A percentile compares a stretch with the other conserved stretches of the same genome.
These are phyloP conservation scores for Erythrobasidium hasegawianum DNA, from an alignment of 1,284 basidiomycete species.

Conservation along the genomic window DNA sequence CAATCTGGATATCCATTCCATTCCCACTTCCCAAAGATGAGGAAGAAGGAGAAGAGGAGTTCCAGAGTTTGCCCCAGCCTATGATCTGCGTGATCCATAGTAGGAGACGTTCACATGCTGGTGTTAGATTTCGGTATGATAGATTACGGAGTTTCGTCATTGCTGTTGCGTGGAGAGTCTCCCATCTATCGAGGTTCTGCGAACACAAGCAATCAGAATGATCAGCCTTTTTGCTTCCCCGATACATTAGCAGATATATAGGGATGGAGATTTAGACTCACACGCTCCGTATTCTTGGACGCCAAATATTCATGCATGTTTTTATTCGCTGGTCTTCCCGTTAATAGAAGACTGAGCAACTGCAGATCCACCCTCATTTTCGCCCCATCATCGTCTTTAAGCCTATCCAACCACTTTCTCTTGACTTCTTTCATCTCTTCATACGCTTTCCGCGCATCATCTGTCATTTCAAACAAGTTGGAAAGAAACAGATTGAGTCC, in stretches of 20 bases:
- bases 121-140: conserved; percentile 20
- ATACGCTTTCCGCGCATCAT: conserved; percentile 24
- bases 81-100: conserved; percentile 29
- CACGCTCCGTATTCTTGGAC: conserved; percentile 27
- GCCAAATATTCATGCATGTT: conserved; percentile 28
- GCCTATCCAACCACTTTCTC: conserved; percentile 18
- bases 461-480: conserved; percentile 14
- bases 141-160: conserved; percentile 8
- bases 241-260: neutral
- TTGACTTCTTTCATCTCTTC: conserved; percentile 20
- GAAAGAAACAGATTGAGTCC: conserved; percentile 1
- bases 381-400: conserved; percentile 10
- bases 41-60: neutral
- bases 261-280: conserved; percentile 6
- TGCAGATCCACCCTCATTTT: conserved; percentile 9
- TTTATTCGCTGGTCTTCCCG: conserved; percentile 22
- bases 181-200: conserved; percentile 33
- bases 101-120: conserved; percentile 22
- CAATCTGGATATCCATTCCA: conserved; percentile 5
- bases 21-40: neutral
- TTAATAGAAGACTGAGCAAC: conserved; percentile 16
- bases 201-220: neutral
- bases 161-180: conserved; percentile 13
- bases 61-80: conserved; percentile 19
- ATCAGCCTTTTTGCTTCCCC: neutral